phyloP scores from a whole-genome alignment of 2,329 filamentous ascomycete species.

The Pseudogymnoascus sp. region DNA sequence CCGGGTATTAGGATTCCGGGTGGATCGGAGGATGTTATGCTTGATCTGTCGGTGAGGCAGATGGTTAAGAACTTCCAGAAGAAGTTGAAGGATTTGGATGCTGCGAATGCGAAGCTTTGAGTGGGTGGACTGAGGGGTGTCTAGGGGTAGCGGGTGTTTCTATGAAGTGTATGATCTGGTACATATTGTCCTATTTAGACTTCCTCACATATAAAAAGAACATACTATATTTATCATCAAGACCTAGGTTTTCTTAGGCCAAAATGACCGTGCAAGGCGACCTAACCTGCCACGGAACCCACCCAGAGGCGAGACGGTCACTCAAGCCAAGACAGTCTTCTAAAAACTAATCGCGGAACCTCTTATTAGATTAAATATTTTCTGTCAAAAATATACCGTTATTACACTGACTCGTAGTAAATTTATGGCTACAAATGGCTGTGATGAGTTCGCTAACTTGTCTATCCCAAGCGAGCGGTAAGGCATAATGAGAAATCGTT shows the following conservation, averaged over 20 bases:
- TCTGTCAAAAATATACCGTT: background rate
- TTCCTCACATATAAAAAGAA: background rate
- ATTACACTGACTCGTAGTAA: background rate
- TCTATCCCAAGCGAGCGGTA: no score
- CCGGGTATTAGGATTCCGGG: conserved; percentile 55
- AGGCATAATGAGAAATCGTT: no score
- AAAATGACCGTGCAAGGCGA: background rate
- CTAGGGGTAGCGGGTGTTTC: background rate
- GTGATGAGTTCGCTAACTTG: background rate
- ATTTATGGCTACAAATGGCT: background rate
- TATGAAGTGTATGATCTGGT: background rate
- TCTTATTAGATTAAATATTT: background rate
- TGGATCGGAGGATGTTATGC: conserved; percentile 63
- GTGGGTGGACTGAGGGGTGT: background rate
- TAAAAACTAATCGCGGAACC: background rate
- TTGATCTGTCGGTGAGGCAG: conserved; percentile 61
- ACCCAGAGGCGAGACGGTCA: background rate
- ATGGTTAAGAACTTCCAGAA: conserved; percentile 59
- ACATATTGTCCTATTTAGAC: background rate
- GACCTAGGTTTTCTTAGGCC: background rate
- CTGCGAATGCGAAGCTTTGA: background rate
- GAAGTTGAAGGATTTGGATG: conserved; percentile 44
- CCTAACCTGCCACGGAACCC: background rate
- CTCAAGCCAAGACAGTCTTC: background rate
- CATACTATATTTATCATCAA: background rate